phyloP scores from a whole-genome alignment of 768 basidiomycete species.

The Psilocybe subaeruginosa region DNA sequence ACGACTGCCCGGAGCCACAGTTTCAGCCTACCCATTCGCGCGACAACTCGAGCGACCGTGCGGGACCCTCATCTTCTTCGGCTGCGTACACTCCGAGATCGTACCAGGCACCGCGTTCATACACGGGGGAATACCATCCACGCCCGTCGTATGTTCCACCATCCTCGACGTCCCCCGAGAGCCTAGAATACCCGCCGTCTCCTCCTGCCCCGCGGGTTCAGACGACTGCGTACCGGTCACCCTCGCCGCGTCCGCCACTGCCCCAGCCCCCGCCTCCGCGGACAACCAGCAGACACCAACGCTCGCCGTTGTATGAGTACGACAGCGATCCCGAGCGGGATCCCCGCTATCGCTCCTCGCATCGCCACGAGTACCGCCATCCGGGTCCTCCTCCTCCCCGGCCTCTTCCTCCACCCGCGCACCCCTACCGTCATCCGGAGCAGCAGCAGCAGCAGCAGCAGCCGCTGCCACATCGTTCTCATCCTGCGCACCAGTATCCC shows the following conservation, averaged over 20 bases:
- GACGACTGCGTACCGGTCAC: neutral
- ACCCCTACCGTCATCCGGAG: neutral
- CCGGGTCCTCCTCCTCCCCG: neutral
- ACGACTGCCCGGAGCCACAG: neutral
- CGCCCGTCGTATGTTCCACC: neutral
- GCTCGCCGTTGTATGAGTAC: neutral
- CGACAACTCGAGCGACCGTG: neutral
- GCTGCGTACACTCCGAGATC: neutral
- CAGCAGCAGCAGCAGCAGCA: neutral
- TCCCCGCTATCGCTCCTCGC: neutral
- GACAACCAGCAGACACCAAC: neutral
- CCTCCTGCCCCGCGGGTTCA: neutral
- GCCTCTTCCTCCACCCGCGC: neutral
- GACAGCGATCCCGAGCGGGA: neutral
- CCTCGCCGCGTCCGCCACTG: neutral
- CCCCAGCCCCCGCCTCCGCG: no score
- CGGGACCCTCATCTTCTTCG: neutral
- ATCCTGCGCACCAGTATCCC: neutral
- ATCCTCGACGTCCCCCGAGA: neutral
- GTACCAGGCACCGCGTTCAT: neutral
- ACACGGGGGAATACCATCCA: neutral
- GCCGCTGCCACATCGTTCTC: neutral
- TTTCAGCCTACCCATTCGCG: neutral
- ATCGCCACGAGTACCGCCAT: neutral
- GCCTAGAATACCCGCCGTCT: neutral